These are phyloP conservation scores for Nakazawaea anatomiae DNA, from an alignment of 805 yeast species.

Conservation along the genomic window DNA sequence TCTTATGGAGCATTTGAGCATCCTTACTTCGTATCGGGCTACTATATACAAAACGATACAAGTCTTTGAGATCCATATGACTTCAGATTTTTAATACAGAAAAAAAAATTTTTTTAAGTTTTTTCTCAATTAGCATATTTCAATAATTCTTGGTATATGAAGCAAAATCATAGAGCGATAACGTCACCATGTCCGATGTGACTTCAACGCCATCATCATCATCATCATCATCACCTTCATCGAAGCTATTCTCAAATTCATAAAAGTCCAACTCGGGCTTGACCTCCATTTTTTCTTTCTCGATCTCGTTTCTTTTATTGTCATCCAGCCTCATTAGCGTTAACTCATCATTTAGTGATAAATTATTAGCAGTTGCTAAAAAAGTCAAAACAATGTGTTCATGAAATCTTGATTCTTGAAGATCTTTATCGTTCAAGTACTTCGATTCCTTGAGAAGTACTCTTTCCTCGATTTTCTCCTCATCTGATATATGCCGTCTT, in stretches of 20 bases:
- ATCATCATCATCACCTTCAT: background rate
- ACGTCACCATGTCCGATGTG: background rate
- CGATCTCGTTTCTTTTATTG: no score
- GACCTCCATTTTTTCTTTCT: no score
- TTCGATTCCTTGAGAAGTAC: background rate
- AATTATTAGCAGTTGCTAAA: slow-evolving; percentile 14
- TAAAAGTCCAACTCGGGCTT: slow-evolving; percentile 9
- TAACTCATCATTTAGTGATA: slow-evolving; percentile 7
- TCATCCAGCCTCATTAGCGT: no score
- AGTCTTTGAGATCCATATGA: background rate
- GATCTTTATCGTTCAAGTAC: slow-evolving; percentile 18
- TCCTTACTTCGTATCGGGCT: background rate
- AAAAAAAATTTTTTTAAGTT: slow-evolving; percentile 1
- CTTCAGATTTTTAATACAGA: background rate
- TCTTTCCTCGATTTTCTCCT: background rate
- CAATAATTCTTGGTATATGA: background rate
- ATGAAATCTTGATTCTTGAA: slow-evolving; percentile 17
- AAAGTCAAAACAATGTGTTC: slow-evolving; percentile 20
- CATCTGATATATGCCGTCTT: background rate
- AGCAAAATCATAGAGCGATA: slow-evolving; percentile 5
- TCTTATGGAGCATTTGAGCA: background rate
- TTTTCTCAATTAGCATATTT: background rate
- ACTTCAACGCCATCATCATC: background rate
- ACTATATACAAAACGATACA: background rate
- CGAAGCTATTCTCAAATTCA: background rate